phyloP scores from a whole-genome alignment of 225 moss, liverwort and hornwort genomes.

The Physcomitrium patens region DNA sequence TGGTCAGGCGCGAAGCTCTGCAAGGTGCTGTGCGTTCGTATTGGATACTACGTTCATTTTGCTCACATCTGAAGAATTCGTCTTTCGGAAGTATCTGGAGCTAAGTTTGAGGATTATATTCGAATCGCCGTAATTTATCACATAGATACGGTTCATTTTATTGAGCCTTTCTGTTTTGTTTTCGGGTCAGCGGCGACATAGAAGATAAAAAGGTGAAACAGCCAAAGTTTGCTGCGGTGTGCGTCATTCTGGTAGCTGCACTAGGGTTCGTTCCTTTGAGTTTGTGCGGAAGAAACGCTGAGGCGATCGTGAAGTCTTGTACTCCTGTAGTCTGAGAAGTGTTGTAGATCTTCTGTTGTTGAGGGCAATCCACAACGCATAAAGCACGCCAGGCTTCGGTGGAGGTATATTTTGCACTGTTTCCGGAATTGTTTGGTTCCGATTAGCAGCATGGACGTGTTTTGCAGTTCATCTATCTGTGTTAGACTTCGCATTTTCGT shows the following conservation, averaged over 20 bases:
- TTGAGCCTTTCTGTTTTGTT: not conserved
- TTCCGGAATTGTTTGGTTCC: constrained; percentile 3
- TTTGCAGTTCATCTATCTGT: constrained; percentile 22
- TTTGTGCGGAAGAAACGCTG: not conserved
- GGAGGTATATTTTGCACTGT: constrained; percentile 8
- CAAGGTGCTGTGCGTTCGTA: no score
- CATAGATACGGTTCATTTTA: no score
- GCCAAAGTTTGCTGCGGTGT: not conserved
- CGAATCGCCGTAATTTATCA: no score
- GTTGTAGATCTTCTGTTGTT: not conserved
- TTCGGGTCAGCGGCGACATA: not conserved
- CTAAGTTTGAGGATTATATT: no score
- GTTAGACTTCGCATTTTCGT: constrained; percentile 33
- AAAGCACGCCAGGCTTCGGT: constrained; percentile 1
- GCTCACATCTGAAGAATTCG: no score
- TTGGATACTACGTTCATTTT: no score
- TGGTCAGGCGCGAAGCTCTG: no score
- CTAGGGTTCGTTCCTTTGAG: constrained; percentile 22
- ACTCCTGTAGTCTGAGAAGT: not conserved
- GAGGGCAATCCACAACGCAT: not conserved
- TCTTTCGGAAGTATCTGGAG: no score
- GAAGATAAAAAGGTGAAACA: not conserved
- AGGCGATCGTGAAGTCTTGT: not conserved
- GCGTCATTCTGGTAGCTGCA: not conserved
- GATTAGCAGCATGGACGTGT: constrained; percentile 33